These are phyloP conservation scores for Trypanosoma mega DNA, from an alignment of 208 protist genomes.

Conservation along the genomic window DNA sequence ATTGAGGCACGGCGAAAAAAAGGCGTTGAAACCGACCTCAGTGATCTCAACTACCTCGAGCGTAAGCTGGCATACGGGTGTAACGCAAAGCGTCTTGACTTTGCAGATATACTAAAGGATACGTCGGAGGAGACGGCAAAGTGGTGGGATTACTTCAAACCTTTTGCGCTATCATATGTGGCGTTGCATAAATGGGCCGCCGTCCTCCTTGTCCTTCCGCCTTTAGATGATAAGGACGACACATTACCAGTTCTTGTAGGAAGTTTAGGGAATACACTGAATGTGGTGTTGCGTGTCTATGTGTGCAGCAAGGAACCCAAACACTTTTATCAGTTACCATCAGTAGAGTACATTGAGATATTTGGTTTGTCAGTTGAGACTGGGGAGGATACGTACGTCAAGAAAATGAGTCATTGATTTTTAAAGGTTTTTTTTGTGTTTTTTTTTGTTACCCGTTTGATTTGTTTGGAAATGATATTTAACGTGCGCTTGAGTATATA, in stretches of 20 bases:
- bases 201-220: conserved; percentile 44
- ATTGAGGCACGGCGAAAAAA: conserved; percentile 39
- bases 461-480: too few species aligned
- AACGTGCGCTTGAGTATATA: too few species aligned
- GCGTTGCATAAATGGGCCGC: conserved; percentile 54
- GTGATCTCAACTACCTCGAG: conserved; percentile 70
- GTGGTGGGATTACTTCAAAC: conserved; percentile 43
- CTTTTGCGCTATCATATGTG: conserved; percentile 59
- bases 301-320: conserved; percentile 75
- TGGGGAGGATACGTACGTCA: conserved; percentile 58
- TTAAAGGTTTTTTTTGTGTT: conserved; percentile 4
- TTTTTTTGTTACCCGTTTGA: conserved; percentile 20
- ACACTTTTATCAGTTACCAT: conserved; percentile 73
- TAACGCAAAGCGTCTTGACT: conserved; percentile 28
- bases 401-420: conserved; percentile 26
- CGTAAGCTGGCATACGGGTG: conserved; percentile 78
- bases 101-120: not conserved
- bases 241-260: conserved; percentile 48
- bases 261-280: conserved; percentile 42
- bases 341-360: conserved; percentile 75
- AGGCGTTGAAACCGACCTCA: conserved; percentile 42
- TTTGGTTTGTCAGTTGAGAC: conserved; percentile 59
- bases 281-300: conserved; percentile 58
- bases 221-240: conserved; percentile 14
- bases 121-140: not conserved